These are phyloP conservation scores for Kodamaea kaohsiungensis DNA, from an alignment of 805 yeast species.

Conservation along the genomic window DNA sequence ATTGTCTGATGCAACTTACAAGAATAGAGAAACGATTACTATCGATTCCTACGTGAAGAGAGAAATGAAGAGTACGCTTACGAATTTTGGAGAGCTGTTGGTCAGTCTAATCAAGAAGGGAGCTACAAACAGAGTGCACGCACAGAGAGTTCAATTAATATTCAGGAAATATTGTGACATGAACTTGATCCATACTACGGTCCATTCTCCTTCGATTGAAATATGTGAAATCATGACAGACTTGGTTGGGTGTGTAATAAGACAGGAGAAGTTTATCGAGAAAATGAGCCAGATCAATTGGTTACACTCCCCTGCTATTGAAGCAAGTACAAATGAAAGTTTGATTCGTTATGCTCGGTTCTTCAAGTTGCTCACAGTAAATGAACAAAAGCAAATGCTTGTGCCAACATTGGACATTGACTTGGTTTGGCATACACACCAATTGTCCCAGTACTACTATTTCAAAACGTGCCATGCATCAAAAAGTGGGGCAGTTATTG, in stretches of 20 bases:
- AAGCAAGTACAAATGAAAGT: conserved; percentile 15
- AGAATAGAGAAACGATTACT: background rate
- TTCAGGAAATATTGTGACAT: conserved; percentile 13
- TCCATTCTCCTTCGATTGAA: background rate
- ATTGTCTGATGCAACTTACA: conserved; percentile 2
- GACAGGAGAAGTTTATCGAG: conserved; percentile 23
- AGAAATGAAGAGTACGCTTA: background rate
- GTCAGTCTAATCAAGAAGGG: background rate
- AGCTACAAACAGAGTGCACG: conserved; percentile 3
- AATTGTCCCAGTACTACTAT: conserved; percentile 18
- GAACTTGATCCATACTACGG: conserved; percentile 15
- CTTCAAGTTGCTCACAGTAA: conserved; percentile 6
- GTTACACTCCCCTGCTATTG: conserved; percentile 15
- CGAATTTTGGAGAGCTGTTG: background rate
- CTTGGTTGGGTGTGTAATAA: conserved; percentile 24
- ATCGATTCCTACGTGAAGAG: conserved; percentile 10
- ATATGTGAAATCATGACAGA: conserved; percentile 18
- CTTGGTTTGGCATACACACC: conserved; percentile 31
- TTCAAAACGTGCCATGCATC: conserved; percentile 12
- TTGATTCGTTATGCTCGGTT: conserved; percentile 21
- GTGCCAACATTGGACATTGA: conserved; percentile 32
- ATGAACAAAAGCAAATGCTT: conserved; percentile 10
- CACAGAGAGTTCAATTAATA: conserved; percentile 4
- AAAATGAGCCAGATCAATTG: conserved; percentile 21
- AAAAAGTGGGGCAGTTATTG: conserved; percentile 13